Evolutionary conservation across 2,329 filamentous ascomycete genomes (phyloP).

Genomic region (Graphium sp.): DNA sequence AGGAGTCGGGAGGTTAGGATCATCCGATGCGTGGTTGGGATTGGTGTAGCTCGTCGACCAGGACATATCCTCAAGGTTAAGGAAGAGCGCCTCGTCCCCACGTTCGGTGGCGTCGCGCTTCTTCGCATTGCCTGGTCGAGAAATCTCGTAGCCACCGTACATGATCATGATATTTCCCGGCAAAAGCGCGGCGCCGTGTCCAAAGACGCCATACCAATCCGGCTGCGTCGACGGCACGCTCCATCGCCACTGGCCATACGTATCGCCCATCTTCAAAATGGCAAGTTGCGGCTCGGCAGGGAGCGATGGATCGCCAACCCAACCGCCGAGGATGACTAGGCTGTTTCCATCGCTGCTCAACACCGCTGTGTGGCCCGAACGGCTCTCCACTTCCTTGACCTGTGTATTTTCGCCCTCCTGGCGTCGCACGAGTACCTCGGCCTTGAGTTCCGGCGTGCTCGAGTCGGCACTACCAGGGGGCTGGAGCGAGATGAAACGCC

Average conservation of each 20-base stretch:
- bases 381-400: slow-evolving; percentile 44
- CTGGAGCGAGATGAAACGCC: slow-evolving; percentile 63
- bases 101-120: slow-evolving; percentile 14
- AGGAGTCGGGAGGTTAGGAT: slow-evolving; percentile 3
- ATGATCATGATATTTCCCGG: slow-evolving; percentile 55
- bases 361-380: slow-evolving; percentile 79
- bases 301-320: slow-evolving; percentile 68
- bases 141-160: slow-evolving; percentile 42
- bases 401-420: not conserved
- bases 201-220: slow-evolving; percentile 32
- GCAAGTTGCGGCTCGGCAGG: slow-evolving; percentile 71
- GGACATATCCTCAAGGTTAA: slow-evolving; percentile 38
- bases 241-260: slow-evolving; percentile 65
- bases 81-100: slow-evolving; percentile 24
- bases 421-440: slow-evolving; percentile 13
- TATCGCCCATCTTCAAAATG: slow-evolving; percentile 56
- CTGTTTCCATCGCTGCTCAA: slow-evolving; percentile 61
- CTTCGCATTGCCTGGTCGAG: slow-evolving; percentile 13
- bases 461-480: slow-evolving; percentile 13
- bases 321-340: slow-evolving; percentile 75
- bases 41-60: slow-evolving; percentile 31
- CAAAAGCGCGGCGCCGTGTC: slow-evolving; percentile 45
- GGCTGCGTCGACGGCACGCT: slow-evolving; percentile 37
- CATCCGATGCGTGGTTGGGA: slow-evolving; percentile 2
- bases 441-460: slow-evolving; percentile 36